A percentile compares a stretch with the other conserved stretches of the same genome.
phyloP scores from a whole-genome alignment of 2,329 filamentous ascomycete species.

The Colletotrichum shisoi region DNA sequence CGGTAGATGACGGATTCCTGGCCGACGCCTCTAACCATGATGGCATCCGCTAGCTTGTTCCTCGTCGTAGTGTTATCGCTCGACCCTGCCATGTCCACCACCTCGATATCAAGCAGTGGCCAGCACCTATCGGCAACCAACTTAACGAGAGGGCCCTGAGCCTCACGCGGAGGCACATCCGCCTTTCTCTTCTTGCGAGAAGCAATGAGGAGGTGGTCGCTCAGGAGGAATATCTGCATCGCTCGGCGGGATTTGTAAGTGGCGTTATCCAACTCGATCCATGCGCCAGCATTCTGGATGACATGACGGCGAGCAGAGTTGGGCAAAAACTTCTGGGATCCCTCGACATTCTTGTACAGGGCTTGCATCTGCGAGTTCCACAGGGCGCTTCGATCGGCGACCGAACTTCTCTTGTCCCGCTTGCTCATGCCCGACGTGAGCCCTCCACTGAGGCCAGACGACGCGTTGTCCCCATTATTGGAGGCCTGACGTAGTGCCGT shows the following conservation, averaged over 20 bases:
- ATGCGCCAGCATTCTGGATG: conserved; percentile 87
- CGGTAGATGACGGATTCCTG: conserved; percentile 94
- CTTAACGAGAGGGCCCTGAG: conserved; percentile 67
- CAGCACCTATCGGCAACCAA: conserved; percentile 94
- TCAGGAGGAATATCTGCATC: conserved; percentile 90
- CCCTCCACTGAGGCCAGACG: conserved; percentile 60
- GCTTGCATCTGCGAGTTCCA: conserved; percentile 79
- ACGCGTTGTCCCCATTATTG: conserved; percentile 59
- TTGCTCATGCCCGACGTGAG: conserved; percentile 67
- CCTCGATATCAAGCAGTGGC: conserved; percentile 89
- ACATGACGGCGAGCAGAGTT: conserved; percentile 92
- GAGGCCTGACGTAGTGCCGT: conserved; percentile 70
- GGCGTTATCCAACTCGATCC: conserved; percentile 96
- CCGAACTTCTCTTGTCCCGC: conserved; percentile 86
- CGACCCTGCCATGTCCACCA: conserved; percentile 82
- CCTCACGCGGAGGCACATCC: conserved; percentile 66
- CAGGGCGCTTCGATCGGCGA: conserved; percentile 72
- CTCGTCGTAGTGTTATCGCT: conserved; percentile 61
- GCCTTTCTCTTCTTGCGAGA: conserved; percentile 90
- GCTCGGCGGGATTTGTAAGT: conserved; percentile 93
- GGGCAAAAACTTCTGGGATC: conserved; percentile 94
- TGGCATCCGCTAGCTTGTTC: conserved; percentile 79
- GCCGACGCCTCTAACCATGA: conserved; percentile 86
- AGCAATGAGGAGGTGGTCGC: conserved; percentile 91
- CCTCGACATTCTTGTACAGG: conserved; percentile 96